Conservation (phyloP, 495 filamentous ascomycete genomes). For the Aspergillus saccharolyticus region DNA sequence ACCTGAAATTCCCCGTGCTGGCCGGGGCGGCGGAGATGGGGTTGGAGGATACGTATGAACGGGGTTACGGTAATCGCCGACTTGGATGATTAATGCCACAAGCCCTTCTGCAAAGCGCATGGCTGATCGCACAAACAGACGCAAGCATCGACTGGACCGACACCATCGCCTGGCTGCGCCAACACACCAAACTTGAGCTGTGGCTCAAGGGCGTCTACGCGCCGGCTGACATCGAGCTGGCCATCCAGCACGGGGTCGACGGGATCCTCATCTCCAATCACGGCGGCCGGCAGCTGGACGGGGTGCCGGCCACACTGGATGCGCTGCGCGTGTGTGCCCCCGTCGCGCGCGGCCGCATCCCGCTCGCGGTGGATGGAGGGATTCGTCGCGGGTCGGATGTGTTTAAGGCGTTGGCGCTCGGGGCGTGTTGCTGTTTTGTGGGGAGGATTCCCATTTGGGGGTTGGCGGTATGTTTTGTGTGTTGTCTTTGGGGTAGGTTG, state of each 20-base stretch:
- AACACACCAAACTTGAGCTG: constrained; percentile 34
- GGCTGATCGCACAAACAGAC: constrained; percentile 19
- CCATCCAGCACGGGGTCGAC: constrained; percentile 21
- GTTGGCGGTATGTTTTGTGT: constrained; percentile 1
- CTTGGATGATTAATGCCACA: no score
- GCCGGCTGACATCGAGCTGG: constrained; percentile 34
- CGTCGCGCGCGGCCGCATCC: constrained; percentile 29
- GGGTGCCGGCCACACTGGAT: constrained; percentile 29
- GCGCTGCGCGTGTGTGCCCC: constrained; percentile 26
- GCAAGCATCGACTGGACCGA: not conserved
- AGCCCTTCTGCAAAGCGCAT: constrained; percentile 47
- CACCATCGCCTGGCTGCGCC: constrained; percentile 17
- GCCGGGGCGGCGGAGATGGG: not conserved
- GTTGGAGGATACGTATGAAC: not conserved
- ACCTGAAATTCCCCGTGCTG: constrained; percentile 13
- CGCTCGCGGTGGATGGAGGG: constrained; percentile 35
- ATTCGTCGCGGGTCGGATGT: constrained; percentile 43
- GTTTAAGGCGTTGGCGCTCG: constrained; percentile 33
- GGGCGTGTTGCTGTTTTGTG: constrained; percentile 34
- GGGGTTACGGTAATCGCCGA: constrained; percentile 7
- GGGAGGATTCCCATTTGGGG: constrained; percentile 1
- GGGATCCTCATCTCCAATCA: constrained; percentile 19
- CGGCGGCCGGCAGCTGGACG: constrained; percentile 16
- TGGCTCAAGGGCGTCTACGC: constrained; percentile 41
- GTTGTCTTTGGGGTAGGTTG: no score